Evolutionary conservation across 345 rosid species (phyloP).

Genomic region (Pugionium cornutum): DNA sequence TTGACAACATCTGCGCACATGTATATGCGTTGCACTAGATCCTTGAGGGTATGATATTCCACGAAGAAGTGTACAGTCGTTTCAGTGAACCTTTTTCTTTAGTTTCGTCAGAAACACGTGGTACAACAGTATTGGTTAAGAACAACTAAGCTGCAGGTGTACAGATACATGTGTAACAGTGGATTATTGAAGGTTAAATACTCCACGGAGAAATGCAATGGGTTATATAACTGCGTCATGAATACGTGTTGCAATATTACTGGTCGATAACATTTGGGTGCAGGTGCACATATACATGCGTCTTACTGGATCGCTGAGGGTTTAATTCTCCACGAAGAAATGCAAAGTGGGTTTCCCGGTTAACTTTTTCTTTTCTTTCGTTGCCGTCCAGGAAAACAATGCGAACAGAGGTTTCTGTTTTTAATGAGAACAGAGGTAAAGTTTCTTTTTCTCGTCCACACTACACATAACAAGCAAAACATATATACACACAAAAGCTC

Average conservation of each 20-base stretch:
- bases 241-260: not conserved
- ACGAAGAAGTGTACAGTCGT: not conserved
- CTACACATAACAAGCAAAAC: constrained; percentile 21
- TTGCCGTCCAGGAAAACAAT: not conserved
- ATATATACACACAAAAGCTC: constrained; percentile 20
- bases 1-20: not conserved
- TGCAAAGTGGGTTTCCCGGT: not conserved
- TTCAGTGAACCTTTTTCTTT: too few species aligned
- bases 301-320: not conserved
- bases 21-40: not conserved
- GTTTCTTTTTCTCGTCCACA: constrained; percentile 24
- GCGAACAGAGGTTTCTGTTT: too few species aligned
- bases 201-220: too few species aligned
- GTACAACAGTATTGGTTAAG: too few species aligned
- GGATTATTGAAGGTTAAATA: too few species aligned
- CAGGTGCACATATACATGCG: not conserved
- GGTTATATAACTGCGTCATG: too few species aligned
- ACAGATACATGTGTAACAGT: too few species aligned
- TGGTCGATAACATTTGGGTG: not conserved
- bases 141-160: too few species aligned
- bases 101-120: too few species aligned
- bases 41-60: not conserved
- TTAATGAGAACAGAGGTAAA: not conserved
- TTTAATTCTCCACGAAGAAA: constrained; percentile 1
- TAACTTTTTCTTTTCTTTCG: not conserved